Evolutionary conservation across 2,329 filamentous ascomycete species (phyloP).

Genomic region (Didymella exigua): DNA sequence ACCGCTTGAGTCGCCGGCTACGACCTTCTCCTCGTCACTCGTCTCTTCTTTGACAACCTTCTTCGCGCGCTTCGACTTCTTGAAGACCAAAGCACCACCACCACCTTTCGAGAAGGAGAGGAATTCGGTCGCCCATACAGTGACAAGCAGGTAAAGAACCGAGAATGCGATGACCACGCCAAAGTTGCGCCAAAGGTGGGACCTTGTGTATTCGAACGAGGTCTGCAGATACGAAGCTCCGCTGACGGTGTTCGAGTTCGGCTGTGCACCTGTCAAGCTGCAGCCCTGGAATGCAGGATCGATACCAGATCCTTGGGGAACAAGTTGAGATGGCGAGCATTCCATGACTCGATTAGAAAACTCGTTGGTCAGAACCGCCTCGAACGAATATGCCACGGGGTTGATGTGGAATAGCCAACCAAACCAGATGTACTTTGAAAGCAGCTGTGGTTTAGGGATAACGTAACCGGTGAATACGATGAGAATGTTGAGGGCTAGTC

Average conservation of each 20-base stretch:
- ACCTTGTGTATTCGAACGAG: conserved; percentile 62
- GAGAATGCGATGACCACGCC: conserved; percentile 78
- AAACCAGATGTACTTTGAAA: conserved; percentile 67
- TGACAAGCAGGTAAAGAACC: conserved; percentile 74
- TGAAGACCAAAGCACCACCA: conserved; percentile 74
- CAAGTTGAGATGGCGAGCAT: conserved; percentile 64
- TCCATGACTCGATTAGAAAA: conserved; percentile 63
- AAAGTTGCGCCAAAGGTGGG: conserved; percentile 73
- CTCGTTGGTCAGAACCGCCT: conserved; percentile 71
- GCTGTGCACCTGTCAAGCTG: conserved; percentile 61
- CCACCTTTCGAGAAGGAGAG: conserved; percentile 67
- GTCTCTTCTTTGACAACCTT: conserved; percentile 55
- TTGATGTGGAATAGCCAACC: conserved; percentile 57
- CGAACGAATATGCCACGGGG: conserved; percentile 65
- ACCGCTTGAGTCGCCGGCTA: conserved; percentile 32
- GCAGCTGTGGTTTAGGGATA: conserved; percentile 68
- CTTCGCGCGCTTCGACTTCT: conserved; percentile 68
- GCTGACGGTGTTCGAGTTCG: conserved; percentile 58
- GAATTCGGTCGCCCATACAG: conserved; percentile 70
- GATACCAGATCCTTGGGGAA: conserved; percentile 63
- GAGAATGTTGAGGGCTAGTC: conserved; percentile 66
- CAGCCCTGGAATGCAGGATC: conserved; percentile 67
- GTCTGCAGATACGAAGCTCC: conserved; percentile 62
- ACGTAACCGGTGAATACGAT: conserved; percentile 70
- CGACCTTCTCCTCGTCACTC: conserved; percentile 64